Conservation (phyloP, 768 basidiomycete species). For the Xanthoconium stramineum region DNA sequence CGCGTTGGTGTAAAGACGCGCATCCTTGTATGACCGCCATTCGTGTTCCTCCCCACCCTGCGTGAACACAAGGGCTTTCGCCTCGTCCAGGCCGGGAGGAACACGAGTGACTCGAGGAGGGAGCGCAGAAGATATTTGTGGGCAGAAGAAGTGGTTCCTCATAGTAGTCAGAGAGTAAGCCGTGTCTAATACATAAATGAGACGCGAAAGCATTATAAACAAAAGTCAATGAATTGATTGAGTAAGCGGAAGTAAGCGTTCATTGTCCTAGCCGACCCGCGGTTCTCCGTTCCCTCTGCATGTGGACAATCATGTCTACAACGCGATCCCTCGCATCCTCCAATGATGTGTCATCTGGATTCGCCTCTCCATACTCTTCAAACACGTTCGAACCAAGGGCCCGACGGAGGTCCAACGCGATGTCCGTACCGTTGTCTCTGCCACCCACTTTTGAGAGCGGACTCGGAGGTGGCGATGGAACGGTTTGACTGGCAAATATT, state of each 20-base stretch:
- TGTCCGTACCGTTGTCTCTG: slow-evolving; percentile 26
- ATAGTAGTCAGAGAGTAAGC: not conserved
- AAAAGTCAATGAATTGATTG: not conserved
- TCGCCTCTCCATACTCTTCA: slow-evolving; percentile 26
- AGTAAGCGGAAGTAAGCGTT: not conserved
- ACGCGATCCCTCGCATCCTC: slow-evolving; percentile 78
- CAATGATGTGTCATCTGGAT: slow-evolving; percentile 36
- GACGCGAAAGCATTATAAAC: not conserved
- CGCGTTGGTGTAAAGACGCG: slow-evolving; percentile 64
- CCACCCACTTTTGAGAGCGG: slow-evolving; percentile 34
- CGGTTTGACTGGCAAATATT: slow-evolving; percentile 46
- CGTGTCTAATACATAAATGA: slow-evolving; percentile 13
- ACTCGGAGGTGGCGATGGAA: slow-evolving; percentile 61
- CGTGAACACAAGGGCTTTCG: slow-evolving; percentile 22
- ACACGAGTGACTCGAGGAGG: slow-evolving; percentile 10
- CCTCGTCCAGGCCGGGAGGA: slow-evolving; percentile 43
- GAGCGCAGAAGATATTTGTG: not conserved
- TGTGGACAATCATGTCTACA: slow-evolving; percentile 62
- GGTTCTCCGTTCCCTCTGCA: slow-evolving; percentile 28
- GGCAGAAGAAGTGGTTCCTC: not conserved
- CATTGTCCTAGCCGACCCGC: slow-evolving; percentile 4
- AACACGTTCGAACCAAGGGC: slow-evolving; percentile 55
- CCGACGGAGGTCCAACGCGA: slow-evolving; percentile 46
- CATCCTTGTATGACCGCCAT: slow-evolving; percentile 46
- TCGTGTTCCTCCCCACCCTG: slow-evolving; percentile 39